Evolutionary conservation across 169 alveolate genomes (phyloP), one percentile per base, ranked within the genome.

Genomic region (Cryptosporidium meleagridis): DNA sequence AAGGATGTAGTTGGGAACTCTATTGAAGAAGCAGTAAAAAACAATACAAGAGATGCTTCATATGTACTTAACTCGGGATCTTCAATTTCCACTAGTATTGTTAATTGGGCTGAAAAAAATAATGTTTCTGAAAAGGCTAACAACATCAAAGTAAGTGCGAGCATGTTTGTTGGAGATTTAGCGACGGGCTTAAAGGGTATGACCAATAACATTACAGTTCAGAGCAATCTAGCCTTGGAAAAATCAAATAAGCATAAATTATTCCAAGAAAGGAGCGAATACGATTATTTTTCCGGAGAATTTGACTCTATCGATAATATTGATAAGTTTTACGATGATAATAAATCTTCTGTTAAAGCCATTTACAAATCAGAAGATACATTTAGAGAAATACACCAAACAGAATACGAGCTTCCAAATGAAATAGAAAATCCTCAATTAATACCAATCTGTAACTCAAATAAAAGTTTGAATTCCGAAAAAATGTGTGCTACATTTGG

Each of bases 21-120:
- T 4, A 55, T 75, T 75, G 87, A 75, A 39, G 87, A 75, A 48
- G 87, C 75, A 21, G 89, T 80, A 21, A 80, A 62, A 29, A 80
- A 21, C 37, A 80, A 80, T 44, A 18, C 73, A n/a, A 80, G 31
- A 21, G 89, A 80, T 21, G 18, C 89, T 23, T 18, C 52, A 10
- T 31, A 55, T 37, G 89, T 80, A 23, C 48, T 80, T 65, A 59
- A 62, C 14, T 61, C 89, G 4, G 89, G 89, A 39, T 35, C 89
- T 18, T 44, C 75, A 44, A 62, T 80, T 35, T 61, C 89, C 29
- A 58, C 89, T 26, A 80, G 68, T 23, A 65, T 80, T 80, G 75
- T 59, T 37, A 80, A 62, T 80, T 80, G 89, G 89, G 75, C 89
- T 21, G 89, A 80, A 39, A 80, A 73, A 59, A 73, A 59, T 45